These are phyloP conservation scores for Boletus edulis DNA, from an alignment of 768 basidiomycete genomes.

Conservation along the genomic window DNA sequence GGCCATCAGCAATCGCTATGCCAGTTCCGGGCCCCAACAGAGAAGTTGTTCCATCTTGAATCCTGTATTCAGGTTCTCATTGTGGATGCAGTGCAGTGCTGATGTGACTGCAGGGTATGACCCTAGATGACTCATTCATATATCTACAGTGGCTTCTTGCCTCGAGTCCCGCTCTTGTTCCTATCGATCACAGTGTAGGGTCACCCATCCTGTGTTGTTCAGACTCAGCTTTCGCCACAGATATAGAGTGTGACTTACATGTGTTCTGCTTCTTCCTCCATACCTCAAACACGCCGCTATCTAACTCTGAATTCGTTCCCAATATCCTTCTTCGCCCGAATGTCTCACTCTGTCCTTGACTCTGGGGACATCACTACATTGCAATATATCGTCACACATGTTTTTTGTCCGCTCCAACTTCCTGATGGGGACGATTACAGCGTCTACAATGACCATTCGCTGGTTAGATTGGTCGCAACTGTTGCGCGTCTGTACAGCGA, in stretches of 20 bases:
- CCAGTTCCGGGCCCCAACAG: too few relatives aligned
- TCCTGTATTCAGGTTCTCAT: too few relatives aligned
- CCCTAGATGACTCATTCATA: too few relatives aligned
- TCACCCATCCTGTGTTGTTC: constrained; percentile 3
- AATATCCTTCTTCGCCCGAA: background rate
- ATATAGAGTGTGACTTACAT: background rate
- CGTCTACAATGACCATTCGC: constrained; percentile 22
- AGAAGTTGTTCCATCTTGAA: too few relatives aligned
- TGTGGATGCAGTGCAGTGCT: too few relatives aligned
- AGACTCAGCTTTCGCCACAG: background rate
- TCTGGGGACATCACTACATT: background rate
- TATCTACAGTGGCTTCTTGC: background rate
- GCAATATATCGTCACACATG: constrained; percentile 39
- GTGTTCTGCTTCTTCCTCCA: too few relatives aligned
- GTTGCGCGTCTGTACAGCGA: constrained; percentile 19
- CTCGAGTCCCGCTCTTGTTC: background rate
- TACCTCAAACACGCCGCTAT: too few relatives aligned
- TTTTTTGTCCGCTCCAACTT: constrained; percentile 42
- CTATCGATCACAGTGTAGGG: background rate
- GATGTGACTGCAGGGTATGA: too few relatives aligned
- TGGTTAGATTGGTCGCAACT: constrained; percentile 22
- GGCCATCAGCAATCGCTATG: too few relatives aligned
- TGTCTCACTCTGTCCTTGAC: background rate
- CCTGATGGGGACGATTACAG: constrained; percentile 37
- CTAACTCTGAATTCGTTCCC: too few relatives aligned